Evolutionary conservation across 345 rosid species (phyloP).

Genomic region (Fremontodendron californicum): DNA sequence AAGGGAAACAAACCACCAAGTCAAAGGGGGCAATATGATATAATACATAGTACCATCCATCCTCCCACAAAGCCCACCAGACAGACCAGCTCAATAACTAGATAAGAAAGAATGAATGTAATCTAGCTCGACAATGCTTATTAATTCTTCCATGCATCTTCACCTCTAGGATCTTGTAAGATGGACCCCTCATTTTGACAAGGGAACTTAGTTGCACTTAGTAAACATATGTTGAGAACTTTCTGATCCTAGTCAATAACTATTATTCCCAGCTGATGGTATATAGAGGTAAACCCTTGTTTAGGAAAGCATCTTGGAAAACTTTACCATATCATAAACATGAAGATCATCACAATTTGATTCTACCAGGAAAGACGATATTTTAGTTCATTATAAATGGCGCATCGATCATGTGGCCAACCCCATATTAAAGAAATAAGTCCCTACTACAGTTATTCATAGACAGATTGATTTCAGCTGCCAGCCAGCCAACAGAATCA

Average conservation of each 20-base stretch:
- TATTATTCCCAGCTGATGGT: not conserved
- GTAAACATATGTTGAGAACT: not conserved
- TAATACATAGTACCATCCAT: not conserved
- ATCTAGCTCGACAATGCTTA: not conserved
- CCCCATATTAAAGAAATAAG: not conserved
- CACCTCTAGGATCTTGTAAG: not conserved
- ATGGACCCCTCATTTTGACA: not conserved
- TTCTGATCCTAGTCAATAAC: not conserved
- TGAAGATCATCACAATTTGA: not conserved
- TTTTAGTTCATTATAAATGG: not conserved
- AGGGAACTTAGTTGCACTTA: not conserved
- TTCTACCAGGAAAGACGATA: not conserved
- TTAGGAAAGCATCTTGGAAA: not conserved
- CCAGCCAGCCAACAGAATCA: not conserved
- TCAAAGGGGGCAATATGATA: not conserved
- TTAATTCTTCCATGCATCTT: not conserved
- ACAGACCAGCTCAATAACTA: not conserved
- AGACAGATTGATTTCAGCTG: not conserved
- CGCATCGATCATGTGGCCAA: not conserved
- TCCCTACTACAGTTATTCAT: not conserved
- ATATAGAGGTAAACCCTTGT: not conserved
- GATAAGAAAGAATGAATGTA: not conserved
- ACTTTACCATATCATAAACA: not conserved
- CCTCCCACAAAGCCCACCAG: not conserved
- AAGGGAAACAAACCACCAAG: conserved; percentile 1